Conservation (phyloP, 352 stramenopile genomes). For the Globisporangium heterothallicum region DNA sequence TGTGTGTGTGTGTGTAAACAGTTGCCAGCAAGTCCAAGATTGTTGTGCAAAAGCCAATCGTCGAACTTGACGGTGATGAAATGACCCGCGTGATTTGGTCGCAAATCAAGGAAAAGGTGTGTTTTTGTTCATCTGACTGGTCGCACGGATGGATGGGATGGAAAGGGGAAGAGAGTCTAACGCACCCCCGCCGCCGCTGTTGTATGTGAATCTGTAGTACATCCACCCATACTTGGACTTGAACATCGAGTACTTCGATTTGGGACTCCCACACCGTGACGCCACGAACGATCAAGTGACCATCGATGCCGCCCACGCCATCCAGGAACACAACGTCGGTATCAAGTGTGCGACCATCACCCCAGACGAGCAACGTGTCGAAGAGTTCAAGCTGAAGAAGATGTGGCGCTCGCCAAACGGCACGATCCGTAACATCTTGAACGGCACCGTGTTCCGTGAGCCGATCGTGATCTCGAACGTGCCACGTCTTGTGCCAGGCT, state of each 20-base stretch:
- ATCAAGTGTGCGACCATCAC: slow-evolving; percentile 87
- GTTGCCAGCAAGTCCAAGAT: slow-evolving; percentile 57
- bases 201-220: slow-evolving; percentile 21
- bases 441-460: slow-evolving; percentile 79
- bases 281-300: slow-evolving; percentile 76
- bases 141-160: too few species aligned
- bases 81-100: slow-evolving; percentile 74
- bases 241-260: slow-evolving; percentile 79
- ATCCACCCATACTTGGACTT: slow-evolving; percentile 77
- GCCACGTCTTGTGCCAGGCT: slow-evolving; percentile 65
- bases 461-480: slow-evolving; percentile 81
- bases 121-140: not conserved
- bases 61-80: slow-evolving; percentile 76
- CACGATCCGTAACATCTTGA: slow-evolving; percentile 80
- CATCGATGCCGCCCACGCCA: slow-evolving; percentile 69
- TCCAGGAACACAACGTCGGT: slow-evolving; percentile 59
- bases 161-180: too few species aligned
- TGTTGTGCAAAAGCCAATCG: slow-evolving; percentile 65
- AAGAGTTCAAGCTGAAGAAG: slow-evolving; percentile 72
- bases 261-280: slow-evolving; percentile 65
- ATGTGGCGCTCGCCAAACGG: slow-evolving; percentile 72
- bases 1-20: slow-evolving; percentile 3
- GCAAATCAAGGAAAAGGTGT: slow-evolving; percentile 48
- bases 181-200: too few species aligned
- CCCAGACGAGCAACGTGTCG: slow-evolving; percentile 70